These are phyloP conservation scores for Neolecta irregularis DNA, from an alignment of 1,139 yeast species.

Conservation along the genomic window DNA sequence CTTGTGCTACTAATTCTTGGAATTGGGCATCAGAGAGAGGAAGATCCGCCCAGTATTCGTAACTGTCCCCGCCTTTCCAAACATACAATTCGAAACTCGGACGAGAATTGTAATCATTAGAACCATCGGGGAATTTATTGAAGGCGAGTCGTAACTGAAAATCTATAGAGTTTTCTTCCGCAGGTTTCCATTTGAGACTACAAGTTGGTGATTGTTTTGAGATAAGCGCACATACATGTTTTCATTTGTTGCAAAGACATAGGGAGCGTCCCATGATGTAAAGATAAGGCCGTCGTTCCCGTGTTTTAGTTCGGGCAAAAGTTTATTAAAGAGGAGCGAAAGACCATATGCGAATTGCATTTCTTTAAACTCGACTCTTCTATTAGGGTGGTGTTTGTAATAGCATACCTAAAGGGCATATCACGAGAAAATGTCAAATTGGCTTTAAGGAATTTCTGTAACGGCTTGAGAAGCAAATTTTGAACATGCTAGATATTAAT, in stretches of 20 bases:
- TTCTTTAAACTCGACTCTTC: constrained; percentile 51
- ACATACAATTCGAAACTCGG: constrained; percentile 54
- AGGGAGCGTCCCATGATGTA: constrained; percentile 81
- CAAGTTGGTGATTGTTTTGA: constrained; percentile 24
- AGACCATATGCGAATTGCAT: constrained; percentile 78
- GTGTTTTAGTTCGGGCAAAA: constrained; percentile 58
- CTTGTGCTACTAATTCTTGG: constrained; percentile 51
- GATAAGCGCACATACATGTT: constrained; percentile 20
- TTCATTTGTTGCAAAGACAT: constrained; percentile 74
- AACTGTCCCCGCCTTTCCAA: constrained; percentile 37
- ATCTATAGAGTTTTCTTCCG: constrained; percentile 86
- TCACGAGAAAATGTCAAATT: constrained; percentile 58
- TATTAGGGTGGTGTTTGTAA: constrained; percentile 2
- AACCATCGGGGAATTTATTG: constrained; percentile 45
- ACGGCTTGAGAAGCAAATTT: constrained; percentile 71
- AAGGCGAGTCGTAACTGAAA: constrained; percentile 60
- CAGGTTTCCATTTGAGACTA: constrained; percentile 84
- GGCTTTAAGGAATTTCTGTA: constrained; percentile 45
- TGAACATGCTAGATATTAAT: constrained; percentile 34
- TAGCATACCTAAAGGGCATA: constrained; percentile 48
- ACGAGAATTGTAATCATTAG: constrained; percentile 28
- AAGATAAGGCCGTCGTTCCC: constrained; percentile 88
- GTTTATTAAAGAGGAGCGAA: constrained; percentile 54
- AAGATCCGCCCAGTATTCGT: constrained; percentile 53
- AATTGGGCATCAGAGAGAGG: constrained; percentile 59